Evolutionary conservation across 441 rosid species (phyloP), one percentile per base, ranked within the genome.

Genomic region (Gossypium lobatum): DNA sequence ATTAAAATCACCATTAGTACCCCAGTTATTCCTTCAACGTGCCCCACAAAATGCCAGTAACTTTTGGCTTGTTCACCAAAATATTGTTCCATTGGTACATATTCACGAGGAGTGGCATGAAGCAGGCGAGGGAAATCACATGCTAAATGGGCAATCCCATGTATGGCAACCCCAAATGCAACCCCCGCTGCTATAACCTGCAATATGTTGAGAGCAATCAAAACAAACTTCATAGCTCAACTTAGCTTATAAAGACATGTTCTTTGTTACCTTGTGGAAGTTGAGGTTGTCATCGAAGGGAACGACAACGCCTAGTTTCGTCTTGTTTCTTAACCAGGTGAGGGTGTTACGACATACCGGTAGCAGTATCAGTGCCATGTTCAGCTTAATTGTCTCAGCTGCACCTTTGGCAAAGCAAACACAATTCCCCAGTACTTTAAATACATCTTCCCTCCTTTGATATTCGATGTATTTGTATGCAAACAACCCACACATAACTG

Each of bases 201-300:
- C 26, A 57, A 71, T 57, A 21, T 4, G 20, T 17, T 31, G 18
- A 9, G 13, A 21, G 61, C 23, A 57, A 21, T 57, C 11, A 20
- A 14, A 48, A 8, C 14, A 21, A 21, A 57, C 2, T 53, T 8
- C 23, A 53, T 17, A 16, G 9, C 8, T 17, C 21, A 53, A 17
- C 58, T 53, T 53, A 53, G 58, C 58, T 17, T 17, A 64, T 39
- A 48, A 45, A 46, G 10, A 28, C 46, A 53, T 9, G 25, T 69
- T 54, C 48, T 28, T 6, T 68, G 25, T 69, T 75, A 87, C 89
- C 88, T 83, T 83, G 83, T 89, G 93, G 77, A 87, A 89, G 74
- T 87, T 89, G 70, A 87, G 84, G 73, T 76, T 87, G 81, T 89
- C 93, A 53, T 87, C 89, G 39, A 89, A 89, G n/a, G 93, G 93